Evolutionary conservation across 192 early-diverging fungal species (phyloP), one percentile per base, ranked within the genome.

Genomic region (Paraglomus occultum): DNA sequence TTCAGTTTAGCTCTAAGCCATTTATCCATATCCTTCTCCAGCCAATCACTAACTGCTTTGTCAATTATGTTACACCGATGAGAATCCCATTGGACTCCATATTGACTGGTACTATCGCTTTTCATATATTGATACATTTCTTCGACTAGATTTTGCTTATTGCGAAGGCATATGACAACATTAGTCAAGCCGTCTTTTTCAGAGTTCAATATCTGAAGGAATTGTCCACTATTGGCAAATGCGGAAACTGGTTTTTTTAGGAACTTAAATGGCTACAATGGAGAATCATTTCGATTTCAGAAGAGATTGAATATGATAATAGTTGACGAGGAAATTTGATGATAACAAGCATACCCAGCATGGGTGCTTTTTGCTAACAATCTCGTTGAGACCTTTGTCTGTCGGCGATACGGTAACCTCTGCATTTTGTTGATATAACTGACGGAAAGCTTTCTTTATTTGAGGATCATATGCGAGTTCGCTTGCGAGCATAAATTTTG

Each of bases 391-490:
- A 0, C 95, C 96, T 61, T 88, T 89, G 42, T 90, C 88, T 2
- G 95, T 99, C 1, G 95, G 92, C 23, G 77, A 83, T 23, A 93
- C 89, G 22, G 82, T 80, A 10, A 96, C 82, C 38, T 84, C 82
- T 40, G 89, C 92, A 61, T 89, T 77, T 17, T 75, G 73, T 61
- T 83, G 81, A 77, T 88, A 95, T 39, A 89, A 85, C 40, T 77
- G 71, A 18, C 95, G 88, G 50, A 96, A 80, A 54, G 87, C 89
- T 10, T 85, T 87, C 9, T 93, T 82, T 14, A 97, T 77, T 67
- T 83, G 87, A 14, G 94, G 94, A 73, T 96, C 91, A 7, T 82
- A 79, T 1, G 89, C 88, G 23, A 99, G 84, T 71, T 91, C 87
- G 38, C 89, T 84, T 0, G 91, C 84, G 31, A 92, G 78, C 77